Evolutionary conservation across 352 stramenopile species (phyloP).

Genomic region (Stramenopiles sp.): DNA sequence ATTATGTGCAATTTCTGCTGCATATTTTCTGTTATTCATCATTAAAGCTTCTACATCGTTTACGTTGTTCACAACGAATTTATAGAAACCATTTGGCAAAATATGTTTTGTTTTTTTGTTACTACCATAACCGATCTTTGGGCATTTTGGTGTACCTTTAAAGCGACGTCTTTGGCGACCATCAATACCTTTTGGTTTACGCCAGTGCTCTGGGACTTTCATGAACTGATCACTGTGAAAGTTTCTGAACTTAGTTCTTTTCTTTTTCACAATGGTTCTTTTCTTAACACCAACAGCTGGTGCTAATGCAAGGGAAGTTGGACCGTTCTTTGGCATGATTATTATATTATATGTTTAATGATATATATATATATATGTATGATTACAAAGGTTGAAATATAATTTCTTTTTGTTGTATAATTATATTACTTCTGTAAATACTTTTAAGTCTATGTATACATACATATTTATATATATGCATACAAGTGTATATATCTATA

Average conservation of each 20-base stretch:
- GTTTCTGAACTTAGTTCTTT: constrained; percentile 98
- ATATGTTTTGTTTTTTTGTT: constrained; percentile 96
- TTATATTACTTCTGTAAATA: no score
- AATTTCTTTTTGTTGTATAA: no score
- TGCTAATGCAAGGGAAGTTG: no score
- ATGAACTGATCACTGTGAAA: constrained; percentile 96
- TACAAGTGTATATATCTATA: no score
- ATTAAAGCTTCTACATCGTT: constrained; percentile 89
- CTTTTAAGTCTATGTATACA: no score
- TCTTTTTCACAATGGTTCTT: constrained; percentile 99
- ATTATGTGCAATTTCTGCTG: constrained; percentile 92
- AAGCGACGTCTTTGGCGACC: constrained; percentile 93
- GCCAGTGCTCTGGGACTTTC: constrained; percentile 89
- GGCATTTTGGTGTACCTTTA: constrained; percentile 93
- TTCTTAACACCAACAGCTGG: no score
- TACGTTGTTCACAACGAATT: constrained; percentile 95
- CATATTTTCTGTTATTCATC: constrained; percentile 94
- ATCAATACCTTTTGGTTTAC: constrained; percentile 99
- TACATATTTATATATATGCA: no score
- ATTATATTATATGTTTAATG: no score
- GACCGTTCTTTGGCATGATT: no score
- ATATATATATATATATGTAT: no score
- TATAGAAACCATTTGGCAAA: constrained; percentile 95
- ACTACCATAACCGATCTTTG: constrained; percentile 95
- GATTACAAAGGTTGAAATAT: no score